Evolutionary conservation across 1,139 yeast species (phyloP).

Genomic region (Geotrichum europaeum): DNA sequence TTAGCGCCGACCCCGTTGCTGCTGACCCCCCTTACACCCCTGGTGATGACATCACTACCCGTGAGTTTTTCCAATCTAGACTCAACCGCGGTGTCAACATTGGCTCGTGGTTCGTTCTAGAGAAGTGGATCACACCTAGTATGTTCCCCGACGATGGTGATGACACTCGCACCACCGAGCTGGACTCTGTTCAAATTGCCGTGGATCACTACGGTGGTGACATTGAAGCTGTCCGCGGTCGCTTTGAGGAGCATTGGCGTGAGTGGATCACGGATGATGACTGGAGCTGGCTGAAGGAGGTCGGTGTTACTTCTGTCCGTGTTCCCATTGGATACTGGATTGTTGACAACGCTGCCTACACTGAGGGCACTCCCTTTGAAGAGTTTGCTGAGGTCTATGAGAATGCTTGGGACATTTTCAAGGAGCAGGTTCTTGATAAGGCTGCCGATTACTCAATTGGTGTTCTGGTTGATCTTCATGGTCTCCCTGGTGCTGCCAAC

Average conservation of each 20-base stretch:
- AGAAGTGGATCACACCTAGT: conserved; percentile 50
- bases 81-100: conserved; percentile 78
- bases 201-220: conserved; percentile 48
- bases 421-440: conserved; percentile 44
- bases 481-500: conserved; percentile 88
- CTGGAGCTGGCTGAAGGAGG: conserved; percentile 66
- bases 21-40: conserved; percentile 31
- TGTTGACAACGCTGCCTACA: conserved; percentile 55
- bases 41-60: conserved; percentile 38
- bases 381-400: conserved; percentile 49
- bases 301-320: conserved; percentile 68
- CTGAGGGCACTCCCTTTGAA: conserved; percentile 57
- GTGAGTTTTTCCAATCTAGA: conserved; percentile 58
- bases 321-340: conserved; percentile 92
- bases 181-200: conserved; percentile 57
- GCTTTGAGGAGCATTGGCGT: conserved; percentile 63
- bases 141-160: conserved; percentile 58
- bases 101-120: conserved; percentile 77
- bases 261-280: conserved; percentile 60
- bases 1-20: conserved; percentile 18
- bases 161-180: conserved; percentile 50
- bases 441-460: conserved; percentile 58
- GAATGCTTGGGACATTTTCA: conserved; percentile 63
- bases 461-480: conserved; percentile 78
- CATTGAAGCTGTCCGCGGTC: conserved; percentile 41